These are phyloP conservation scores for Miscanthus sacchariflorus DNA, from an alignment of 202 grass and related monocot species.

Conservation along the genomic window DNA sequence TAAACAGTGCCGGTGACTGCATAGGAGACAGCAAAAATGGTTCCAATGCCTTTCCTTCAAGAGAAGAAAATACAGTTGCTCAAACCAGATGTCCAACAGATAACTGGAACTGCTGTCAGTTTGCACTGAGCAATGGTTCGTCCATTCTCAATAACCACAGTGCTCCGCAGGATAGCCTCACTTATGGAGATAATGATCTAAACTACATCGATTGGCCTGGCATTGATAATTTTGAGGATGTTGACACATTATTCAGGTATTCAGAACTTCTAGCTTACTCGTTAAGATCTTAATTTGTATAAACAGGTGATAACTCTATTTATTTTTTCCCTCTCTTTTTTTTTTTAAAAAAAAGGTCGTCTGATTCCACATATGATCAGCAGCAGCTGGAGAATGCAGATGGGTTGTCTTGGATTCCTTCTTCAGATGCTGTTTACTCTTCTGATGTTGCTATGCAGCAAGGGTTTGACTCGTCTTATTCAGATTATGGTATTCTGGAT, in stretches of 20 bases:
- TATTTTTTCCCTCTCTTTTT: neutral
- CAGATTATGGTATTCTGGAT: constrained; percentile 66
- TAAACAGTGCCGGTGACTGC: constrained; percentile 39
- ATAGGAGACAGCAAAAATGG: constrained; percentile 53
- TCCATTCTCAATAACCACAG: constrained; percentile 52
- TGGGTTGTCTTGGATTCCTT: constrained; percentile 81
- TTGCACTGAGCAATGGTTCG: constrained; percentile 55
- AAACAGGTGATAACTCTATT: neutral
- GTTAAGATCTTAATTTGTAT: neutral
- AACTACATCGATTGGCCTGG: constrained; percentile 85
- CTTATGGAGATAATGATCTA: constrained; percentile 76
- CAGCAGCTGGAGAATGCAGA: constrained; percentile 62
- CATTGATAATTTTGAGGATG: constrained; percentile 94
- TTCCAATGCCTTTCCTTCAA: constrained; percentile 38
- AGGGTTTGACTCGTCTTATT: constrained; percentile 63
- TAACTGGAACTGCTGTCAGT: constrained; percentile 55
- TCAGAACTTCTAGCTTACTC: constrained; percentile 19
- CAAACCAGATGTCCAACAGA: constrained; percentile 57
- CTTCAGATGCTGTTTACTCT: constrained; percentile 75
- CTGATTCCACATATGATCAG: constrained; percentile 78
- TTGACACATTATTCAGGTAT: constrained; percentile 96
- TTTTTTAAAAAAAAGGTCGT: constrained; percentile 61
- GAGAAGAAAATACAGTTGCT: constrained; percentile 45
- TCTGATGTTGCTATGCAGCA: constrained; percentile 65
- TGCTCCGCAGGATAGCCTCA: constrained; percentile 46